Evolutionary conservation across 371 early-diverging fungal genomes (phyloP).

Genomic region (Dinochytrium kinnereticum): DNA sequence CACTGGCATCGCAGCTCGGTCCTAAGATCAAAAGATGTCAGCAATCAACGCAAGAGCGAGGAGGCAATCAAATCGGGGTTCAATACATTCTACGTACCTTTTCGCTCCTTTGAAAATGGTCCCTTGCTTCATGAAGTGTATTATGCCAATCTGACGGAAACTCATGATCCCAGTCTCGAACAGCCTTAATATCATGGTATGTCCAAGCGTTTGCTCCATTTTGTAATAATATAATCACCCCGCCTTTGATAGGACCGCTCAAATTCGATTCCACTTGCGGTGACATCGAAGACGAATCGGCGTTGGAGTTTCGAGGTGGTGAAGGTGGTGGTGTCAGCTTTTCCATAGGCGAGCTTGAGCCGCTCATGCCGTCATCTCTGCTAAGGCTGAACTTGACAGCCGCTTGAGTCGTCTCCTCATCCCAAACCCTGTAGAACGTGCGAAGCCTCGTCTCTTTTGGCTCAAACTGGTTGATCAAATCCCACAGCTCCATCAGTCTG

Average conservation of each 20-base stretch:
- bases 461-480: background rate
- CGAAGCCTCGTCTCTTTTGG: background rate
- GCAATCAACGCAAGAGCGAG: background rate
- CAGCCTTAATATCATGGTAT: constrained; percentile 23
- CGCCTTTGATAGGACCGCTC: background rate
- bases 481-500: background rate
- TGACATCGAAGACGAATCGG: too few species aligned
- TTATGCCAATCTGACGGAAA: constrained; percentile 5
- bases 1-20: background rate
- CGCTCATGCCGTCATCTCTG: background rate
- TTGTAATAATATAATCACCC: constrained; percentile 12
- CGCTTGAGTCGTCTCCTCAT: constrained; percentile 38
- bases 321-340: background rate
- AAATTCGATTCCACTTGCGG: too few species aligned
- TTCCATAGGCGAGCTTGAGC: background rate
- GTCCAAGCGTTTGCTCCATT: constrained; percentile 17
- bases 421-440: constrained; percentile 27
- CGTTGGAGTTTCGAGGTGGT: background rate
- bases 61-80: too few species aligned
- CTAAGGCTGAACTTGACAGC: constrained; percentile 35
- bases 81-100: background rate
- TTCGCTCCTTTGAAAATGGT: background rate
- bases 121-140: constrained; percentile 17
- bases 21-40: constrained; percentile 3
- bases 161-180: constrained; percentile 9